Evolutionary conservation across 306 rosid genomes (phyloP).

Genomic region (Pyrus betulifolia): DNA sequence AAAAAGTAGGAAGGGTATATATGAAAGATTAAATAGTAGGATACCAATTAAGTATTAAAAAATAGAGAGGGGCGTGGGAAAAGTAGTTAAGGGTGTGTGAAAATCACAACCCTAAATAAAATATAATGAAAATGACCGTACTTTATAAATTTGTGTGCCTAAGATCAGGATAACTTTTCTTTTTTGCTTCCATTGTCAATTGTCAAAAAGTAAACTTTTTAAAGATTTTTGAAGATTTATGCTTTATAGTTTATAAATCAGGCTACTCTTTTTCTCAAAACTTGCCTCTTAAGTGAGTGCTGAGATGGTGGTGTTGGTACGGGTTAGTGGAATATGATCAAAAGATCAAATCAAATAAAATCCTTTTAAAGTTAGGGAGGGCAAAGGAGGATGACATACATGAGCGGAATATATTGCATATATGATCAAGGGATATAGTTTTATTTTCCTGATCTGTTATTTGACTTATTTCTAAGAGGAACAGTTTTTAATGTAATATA

Average conservation of each 20-base stretch:
- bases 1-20: too few relatives aligned
- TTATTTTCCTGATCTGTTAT: background rate
- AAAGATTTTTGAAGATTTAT: background rate
- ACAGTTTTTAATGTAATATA: background rate
- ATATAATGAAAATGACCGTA: background rate
- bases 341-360: background rate
- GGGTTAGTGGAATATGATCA: background rate
- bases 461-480: too few relatives aligned
- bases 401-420: background rate
- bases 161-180: background rate
- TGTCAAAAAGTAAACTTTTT: background rate
- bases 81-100: too few relatives aligned
- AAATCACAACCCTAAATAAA: background rate
- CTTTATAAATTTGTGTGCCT: background rate
- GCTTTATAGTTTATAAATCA: background rate
- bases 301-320: background rate
- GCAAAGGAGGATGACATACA: background rate
- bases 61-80: too few relatives aligned
- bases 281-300: background rate
- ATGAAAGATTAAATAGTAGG: too few relatives aligned
- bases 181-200: background rate
- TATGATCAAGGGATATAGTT: background rate
- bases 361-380: background rate
- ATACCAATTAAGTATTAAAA: too few relatives aligned
- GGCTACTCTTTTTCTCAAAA: background rate